Base-by-base conservation (phyloP, 2,329 filamentous ascomycete species). In the Cladosporium sp. region DNA sequence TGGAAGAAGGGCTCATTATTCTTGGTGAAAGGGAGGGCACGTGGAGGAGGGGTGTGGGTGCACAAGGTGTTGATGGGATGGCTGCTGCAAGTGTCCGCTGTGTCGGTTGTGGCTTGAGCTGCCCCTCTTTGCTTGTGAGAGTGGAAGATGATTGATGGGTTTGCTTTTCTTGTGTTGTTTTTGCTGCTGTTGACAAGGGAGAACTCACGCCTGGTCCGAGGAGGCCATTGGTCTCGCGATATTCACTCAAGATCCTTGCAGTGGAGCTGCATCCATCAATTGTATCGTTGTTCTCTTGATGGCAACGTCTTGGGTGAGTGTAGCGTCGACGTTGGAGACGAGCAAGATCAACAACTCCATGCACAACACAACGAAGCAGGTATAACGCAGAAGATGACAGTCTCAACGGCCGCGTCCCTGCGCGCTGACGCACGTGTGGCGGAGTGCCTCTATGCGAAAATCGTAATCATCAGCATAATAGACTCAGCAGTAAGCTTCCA, bases 71-170 rank as follows among this genome's bases (percentile, higher is more conserved):
- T 4, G 5, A 27, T 27, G 22, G 22, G 9, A 5, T 27, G 22
- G 22, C 5, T 27, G 22, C 5, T 19, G 22, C 22, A 27, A 9
- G 22, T 5, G 22, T 27, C 22, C 22, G 22, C 22, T 27, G 9
- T 27, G 22, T 27, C 22, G 22, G 22, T 27, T 27, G 22, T 27
- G 22, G 22, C 22, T 27, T 27, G 22, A 27, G 9, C 22, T 43
- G 40, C 40, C 40, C 40, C 40, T 42, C 40, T 30, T 41, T 15
- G 39, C 20, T 42, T 9, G 39, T n/a, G 15, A n/a, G n/a, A n/a
- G n/a, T n/a, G n/a, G n/a, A n/a, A n/a, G n/a, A n/a, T n/a, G n/a
- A 29, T 43, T 29, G 25, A 16, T 42, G 42, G 5, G 19, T 19
- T 7, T n/a, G 38, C 36, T 7, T 18, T 18, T 40, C 18, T 19